Percentiles rank a stretch among this genome's conserved stretches.
Evolutionary conservation across 208 protist genomes (phyloP).

Genomic region (Acanthamoeba royreba): DNA sequence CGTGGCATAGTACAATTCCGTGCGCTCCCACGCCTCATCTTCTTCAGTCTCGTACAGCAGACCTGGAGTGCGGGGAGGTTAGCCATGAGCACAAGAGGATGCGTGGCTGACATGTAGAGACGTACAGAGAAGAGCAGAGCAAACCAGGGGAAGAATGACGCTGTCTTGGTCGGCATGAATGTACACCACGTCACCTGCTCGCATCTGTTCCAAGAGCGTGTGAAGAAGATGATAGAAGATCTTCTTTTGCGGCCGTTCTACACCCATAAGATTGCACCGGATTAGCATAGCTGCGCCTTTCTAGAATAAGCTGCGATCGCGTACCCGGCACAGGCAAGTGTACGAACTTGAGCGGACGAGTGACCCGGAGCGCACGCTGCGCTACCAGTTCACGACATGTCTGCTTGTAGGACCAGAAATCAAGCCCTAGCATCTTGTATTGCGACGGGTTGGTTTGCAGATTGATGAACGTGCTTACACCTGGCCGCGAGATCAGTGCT

Average conservation of each 20-base stretch:
- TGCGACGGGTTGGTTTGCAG: neutral
- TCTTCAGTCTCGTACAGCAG: neutral
- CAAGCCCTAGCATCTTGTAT: neutral
- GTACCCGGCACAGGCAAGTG: neutral
- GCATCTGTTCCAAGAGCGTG: neutral
- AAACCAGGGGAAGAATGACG: neutral
- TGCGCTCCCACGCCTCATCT: neutral
- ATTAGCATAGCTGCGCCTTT: too few species aligned
- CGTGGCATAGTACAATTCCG: neutral
- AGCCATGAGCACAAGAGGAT: neutral
- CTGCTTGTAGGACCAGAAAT: conserved; percentile 13
- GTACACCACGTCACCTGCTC: neutral
- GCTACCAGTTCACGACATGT: neutral
- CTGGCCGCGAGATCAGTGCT: neutral
- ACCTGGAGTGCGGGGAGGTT: neutral
- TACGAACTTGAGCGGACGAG: neutral
- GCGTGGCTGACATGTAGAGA: neutral
- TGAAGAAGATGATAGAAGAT: neutral
- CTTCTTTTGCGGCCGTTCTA: neutral
- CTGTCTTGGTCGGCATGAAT: neutral
- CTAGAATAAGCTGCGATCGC: neutral
- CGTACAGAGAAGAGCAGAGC: neutral
- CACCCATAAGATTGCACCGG: neutral
- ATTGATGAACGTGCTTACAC: neutral
- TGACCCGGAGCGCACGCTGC: neutral